Base-by-base conservation (phyloP, 129 eudicot species). In the Centrapalus pauciflorus region DNA sequence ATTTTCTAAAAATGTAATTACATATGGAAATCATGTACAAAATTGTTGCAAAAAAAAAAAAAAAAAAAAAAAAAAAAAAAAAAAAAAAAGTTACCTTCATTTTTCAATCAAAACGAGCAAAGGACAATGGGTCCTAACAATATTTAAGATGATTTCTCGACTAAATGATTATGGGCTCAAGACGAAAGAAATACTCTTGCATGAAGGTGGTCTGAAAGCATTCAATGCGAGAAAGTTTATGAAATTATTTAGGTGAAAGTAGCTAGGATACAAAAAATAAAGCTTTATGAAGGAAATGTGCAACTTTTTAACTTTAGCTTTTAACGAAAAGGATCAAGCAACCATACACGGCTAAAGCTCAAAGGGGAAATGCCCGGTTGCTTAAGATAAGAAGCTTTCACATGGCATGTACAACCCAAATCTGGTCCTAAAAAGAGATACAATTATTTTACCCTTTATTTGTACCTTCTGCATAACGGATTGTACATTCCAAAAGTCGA, bases 311-410 rank as follows among this genome's bases (percentile, higher is more conserved):
- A 14, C 30, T 43, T n/a, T 61, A 5, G 4, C 37, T 74, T 23
- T 33, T 74, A 37, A 33, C 12, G 32, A 56, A 74, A 74, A 32
- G 61, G 34, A 75, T 77, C 77, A 71, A 77, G 77, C 73, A 77
- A 71, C 62, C 77, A 71, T 77, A 70, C 63, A 70, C 46, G 77
- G 69, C 12, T 8, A 65, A 55, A 65, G 10, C 28, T 48, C 25
- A 58, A 26, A 34, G 8, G 50, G 26, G 50, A n/a, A n/a, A n/a
- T n/a, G n/a, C n/a, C n/a, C n/a, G n/a, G 7, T 34, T 27, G 61
- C 33, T 54, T 8, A 55, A 40, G 10, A 55, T 8, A 55, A 40
- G 10, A 55, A 12, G 41, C 30, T 57, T 65, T 75, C 68, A 66
- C 67, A 74, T 74, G 67, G 57, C 67, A 74, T 74, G 67, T 17